A percentile compares a stretch with the other conserved stretches of the same genome.
phyloP scores from a whole-genome alignment of 176 grass and related monocot species.

The Phoenix roebelenii region DNA sequence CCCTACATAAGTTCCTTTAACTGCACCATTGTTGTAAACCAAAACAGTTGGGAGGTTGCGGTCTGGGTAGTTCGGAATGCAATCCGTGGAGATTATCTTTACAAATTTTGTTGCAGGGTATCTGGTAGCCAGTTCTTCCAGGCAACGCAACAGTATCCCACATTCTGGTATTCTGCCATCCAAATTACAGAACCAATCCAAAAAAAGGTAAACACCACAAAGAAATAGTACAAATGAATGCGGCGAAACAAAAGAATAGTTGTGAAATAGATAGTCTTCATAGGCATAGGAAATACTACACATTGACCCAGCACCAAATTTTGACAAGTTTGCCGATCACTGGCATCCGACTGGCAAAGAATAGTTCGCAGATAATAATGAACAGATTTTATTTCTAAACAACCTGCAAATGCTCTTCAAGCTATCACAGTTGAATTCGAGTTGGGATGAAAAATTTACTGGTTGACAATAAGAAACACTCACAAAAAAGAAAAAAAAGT shows the following conservation, averaged over 20 bases:
- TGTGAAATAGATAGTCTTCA: no score
- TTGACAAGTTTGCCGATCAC: no score
- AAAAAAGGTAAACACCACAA: neutral
- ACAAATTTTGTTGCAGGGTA: constrained; percentile 89
- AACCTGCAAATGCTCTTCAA: no score
- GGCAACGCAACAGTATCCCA: constrained; percentile 61
- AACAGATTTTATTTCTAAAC: neutral
- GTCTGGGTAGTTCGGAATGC: constrained; percentile 93
- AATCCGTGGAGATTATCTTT: constrained; percentile 92
- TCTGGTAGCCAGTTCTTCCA: constrained; percentile 76
- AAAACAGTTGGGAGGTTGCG: constrained; percentile 87
- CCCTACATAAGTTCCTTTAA: constrained; percentile 84
- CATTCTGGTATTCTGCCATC: constrained; percentile 74
- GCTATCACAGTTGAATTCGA: no score
- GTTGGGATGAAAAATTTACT: no score
- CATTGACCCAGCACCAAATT: no score
- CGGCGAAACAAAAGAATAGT: no score
- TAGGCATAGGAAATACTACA: neutral
- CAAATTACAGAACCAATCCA: constrained; percentile 4
- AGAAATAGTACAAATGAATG: neutral
- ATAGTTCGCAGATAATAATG: neutral
- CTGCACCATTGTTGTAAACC: constrained; percentile 91
- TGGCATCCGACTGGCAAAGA: neutral
- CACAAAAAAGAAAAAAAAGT: neutral
- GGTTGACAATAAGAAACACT: neutral